These are phyloP conservation scores for Coemansia sp. DNA, from an alignment of 192 early-diverging fungal species.

Conservation along the genomic window DNA sequence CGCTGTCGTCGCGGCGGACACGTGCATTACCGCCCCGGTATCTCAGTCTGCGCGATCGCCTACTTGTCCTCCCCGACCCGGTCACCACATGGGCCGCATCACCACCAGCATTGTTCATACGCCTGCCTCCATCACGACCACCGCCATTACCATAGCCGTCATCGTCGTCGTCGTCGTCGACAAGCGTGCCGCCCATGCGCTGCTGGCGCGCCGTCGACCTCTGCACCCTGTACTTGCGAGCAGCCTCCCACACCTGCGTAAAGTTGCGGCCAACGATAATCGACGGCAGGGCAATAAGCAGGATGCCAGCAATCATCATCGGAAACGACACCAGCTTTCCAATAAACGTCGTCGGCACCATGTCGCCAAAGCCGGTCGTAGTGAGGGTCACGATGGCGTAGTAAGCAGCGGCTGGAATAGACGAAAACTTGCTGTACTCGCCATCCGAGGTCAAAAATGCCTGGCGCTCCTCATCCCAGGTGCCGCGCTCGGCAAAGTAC, in stretches of 20 bases:
- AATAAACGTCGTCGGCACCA: constrained; percentile 75
- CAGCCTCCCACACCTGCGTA: constrained; percentile 75
- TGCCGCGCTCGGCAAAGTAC: constrained; percentile 79
- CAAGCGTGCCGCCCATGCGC: constrained; percentile 19
- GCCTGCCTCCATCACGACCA: not conserved
- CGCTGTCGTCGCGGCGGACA: constrained; percentile 23
- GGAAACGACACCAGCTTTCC: constrained; percentile 78
- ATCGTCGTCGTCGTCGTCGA: constrained; percentile 11
- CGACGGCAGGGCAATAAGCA: constrained; percentile 77
- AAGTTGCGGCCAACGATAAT: constrained; percentile 83
- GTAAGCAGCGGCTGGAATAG: constrained; percentile 76
- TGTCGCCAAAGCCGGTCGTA: constrained; percentile 77
- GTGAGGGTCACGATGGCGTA: constrained; percentile 76
- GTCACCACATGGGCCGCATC: constrained; percentile 5
- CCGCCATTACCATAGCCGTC: no score
- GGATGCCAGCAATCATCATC: constrained; percentile 76
- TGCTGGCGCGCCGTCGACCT: constrained; percentile 10
- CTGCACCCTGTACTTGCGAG: constrained; percentile 40
- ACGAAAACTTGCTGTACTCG: constrained; percentile 71
- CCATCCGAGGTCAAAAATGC: constrained; percentile 65
- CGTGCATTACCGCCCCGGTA: constrained; percentile 7
- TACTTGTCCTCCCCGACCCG: constrained; percentile 15
- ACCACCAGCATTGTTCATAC: not conserved
- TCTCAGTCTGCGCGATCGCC: constrained; percentile 11
- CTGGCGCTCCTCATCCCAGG: constrained; percentile 63